These are phyloP conservation scores for Tirmania nivea DNA, from an alignment of 495 filamentous ascomycete genomes.

Conservation along the genomic window DNA sequence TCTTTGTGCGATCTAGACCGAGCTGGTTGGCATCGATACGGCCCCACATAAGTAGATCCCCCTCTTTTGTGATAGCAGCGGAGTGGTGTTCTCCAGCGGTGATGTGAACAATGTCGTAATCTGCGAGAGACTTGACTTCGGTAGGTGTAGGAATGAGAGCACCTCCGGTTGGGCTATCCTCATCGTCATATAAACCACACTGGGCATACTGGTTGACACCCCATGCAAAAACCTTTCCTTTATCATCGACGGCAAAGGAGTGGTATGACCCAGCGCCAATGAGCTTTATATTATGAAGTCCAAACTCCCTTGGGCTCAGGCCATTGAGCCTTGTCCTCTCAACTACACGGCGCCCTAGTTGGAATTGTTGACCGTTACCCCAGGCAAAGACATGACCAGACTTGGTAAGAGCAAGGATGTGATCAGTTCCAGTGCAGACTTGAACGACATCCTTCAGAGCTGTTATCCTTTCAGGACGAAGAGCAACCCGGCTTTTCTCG, in stretches of 20 bases:
- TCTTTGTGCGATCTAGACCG: conserved; percentile 30
- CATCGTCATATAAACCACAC: conserved; percentile 44
- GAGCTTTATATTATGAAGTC: conserved; percentile 35
- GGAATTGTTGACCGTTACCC: conserved; percentile 52
- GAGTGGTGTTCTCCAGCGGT: not conserved
- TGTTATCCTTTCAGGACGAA: conserved; percentile 27
- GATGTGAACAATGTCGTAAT: conserved; percentile 7
- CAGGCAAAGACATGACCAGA: conserved; percentile 45
- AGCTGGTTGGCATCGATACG: conserved; percentile 41
- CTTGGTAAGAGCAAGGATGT: conserved; percentile 46
- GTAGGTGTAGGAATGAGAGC: conserved; percentile 36
- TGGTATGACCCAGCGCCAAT: conserved; percentile 48
- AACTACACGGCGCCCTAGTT: conserved; percentile 49
- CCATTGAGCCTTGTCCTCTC: conserved; percentile 37
- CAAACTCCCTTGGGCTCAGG: conserved; percentile 47
- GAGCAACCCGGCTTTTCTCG: conserved; percentile 20
- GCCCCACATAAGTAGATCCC: conserved; percentile 46
- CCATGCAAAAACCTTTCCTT: conserved; percentile 58
- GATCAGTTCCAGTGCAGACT: conserved; percentile 43
- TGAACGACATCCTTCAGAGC: conserved; percentile 39
- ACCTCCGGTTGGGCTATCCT: conserved; percentile 23
- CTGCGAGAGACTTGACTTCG: conserved; percentile 35
- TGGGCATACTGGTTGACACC: conserved; percentile 74
- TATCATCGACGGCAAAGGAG: conserved; percentile 51
- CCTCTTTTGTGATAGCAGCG: conserved; percentile 29